phyloP scores from a whole-genome alignment of 768 basidiomycete species.

The Mycena crocata region DNA sequence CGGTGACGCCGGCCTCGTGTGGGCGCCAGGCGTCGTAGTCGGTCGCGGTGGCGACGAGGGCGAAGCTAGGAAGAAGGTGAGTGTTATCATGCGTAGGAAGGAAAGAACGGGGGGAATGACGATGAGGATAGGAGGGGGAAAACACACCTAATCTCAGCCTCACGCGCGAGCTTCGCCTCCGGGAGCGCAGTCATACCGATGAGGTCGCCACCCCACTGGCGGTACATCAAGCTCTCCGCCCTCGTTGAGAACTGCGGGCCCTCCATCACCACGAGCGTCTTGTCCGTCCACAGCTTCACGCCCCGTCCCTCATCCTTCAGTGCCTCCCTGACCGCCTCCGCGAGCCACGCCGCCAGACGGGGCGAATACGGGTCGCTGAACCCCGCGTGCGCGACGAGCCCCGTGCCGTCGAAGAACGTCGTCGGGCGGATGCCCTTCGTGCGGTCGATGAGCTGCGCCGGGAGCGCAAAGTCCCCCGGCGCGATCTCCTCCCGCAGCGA shows the following conservation, averaged over 20 bases:
- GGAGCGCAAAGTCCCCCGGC: conserved; percentile 90
- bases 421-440: conserved; percentile 93
- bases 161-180: conserved; percentile 96
- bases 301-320: conserved; percentile 68
- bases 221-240: conserved; percentile 95
- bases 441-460: conserved; percentile 94
- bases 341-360: conserved; percentile 73
- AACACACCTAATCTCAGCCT: conserved; percentile 90
- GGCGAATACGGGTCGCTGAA: conserved; percentile 93
- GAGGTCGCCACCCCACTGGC: conserved; percentile 90
- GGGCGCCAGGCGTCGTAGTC: conserved; percentile 98
- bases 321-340: conserved; percentile 70
- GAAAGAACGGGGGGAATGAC: too few relatives aligned
- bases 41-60: conserved; percentile 89
- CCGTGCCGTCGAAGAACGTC: conserved; percentile 87
- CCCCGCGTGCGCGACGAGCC: conserved; percentile 89
- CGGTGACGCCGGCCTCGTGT: conserved; percentile 84
- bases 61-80: conserved; percentile 69
- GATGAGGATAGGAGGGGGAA: not conserved
- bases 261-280: conserved; percentile 96
- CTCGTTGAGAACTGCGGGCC: conserved; percentile 98
- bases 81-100: too few relatives aligned
- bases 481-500: conserved; percentile 93
- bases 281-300: conserved; percentile 81
- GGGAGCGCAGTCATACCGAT: conserved; percentile 99